These are phyloP conservation scores for Leucocoprinus birnbaumii DNA, from an alignment of 768 basidiomycete species.

Conservation along the genomic window DNA sequence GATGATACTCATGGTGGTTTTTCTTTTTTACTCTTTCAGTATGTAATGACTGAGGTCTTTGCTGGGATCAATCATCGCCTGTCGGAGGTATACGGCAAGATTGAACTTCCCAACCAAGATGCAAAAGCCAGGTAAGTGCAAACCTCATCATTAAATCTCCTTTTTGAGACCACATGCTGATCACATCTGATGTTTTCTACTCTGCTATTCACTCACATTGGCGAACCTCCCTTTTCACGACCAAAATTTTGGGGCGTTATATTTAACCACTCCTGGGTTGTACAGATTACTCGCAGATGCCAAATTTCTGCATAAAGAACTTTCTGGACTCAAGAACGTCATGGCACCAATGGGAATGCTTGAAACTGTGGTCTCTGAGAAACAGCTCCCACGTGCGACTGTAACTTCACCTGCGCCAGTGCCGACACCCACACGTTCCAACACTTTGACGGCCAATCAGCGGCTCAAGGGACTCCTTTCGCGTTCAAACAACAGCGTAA, in stretches of 20 bases:
- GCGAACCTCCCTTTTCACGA: background rate
- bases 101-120: conserved; percentile 79
- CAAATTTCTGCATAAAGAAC: conserved; percentile 69
- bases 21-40: conserved; percentile 37
- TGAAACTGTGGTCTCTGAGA: conserved; percentile 83
- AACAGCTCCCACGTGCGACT: conserved; percentile 44
- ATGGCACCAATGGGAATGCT: conserved; percentile 73
- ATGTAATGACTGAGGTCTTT: conserved; percentile 94
- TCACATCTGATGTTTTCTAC: background rate
- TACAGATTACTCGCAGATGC: conserved; percentile 78
- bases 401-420: conserved; percentile 13
- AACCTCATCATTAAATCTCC: background rate
- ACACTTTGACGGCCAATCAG: conserved; percentile 42
- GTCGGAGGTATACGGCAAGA: conserved; percentile 78
- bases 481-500: conserved; percentile 27
- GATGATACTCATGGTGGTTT: conserved; percentile 13
- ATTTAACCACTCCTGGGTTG: conserved; percentile 3
- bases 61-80: conserved; percentile 90
- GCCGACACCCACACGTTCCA: conserved; percentile 28
- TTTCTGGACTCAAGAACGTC: conserved; percentile 73
- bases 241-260: conserved; percentile 3
- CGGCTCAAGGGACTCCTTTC: conserved; percentile 45
- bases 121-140: conserved; percentile 85
- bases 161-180: conserved; percentile 2
- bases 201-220: conserved; percentile 7